A percentile compares a stretch with the other conserved stretches of the same genome.
Evolutionary conservation across 208 protist species (phyloP).

Genomic region (Crithidia brevicula): DNA sequence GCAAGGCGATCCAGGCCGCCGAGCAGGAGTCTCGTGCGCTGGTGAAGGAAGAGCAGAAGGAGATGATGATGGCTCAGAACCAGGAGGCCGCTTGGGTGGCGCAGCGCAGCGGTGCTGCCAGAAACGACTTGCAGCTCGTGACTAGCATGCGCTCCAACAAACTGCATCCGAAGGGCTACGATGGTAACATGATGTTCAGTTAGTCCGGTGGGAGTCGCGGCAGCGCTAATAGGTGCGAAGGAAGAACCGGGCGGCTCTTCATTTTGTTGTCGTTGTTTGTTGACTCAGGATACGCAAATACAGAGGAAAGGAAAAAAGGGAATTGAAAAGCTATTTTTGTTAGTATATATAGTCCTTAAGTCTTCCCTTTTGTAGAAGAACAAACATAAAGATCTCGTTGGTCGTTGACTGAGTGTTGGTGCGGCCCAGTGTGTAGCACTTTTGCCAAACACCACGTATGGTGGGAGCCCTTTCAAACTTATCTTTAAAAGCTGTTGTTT

Average conservation of each 20-base stretch:
- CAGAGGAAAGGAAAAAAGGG: no score
- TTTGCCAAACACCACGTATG: no score
- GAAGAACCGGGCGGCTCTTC: no score
- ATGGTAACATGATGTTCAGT: conserved; percentile 77
- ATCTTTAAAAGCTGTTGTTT: neutral
- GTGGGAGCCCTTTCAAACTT: neutral
- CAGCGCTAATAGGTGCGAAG: neutral
- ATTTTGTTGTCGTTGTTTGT: no score
- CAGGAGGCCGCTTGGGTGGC: conserved; percentile 46
- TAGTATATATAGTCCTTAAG: no score
- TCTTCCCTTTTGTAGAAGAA: no score
- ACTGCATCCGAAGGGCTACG: conserved; percentile 91
- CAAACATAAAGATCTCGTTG: no score
- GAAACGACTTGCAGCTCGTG: conserved; percentile 60
- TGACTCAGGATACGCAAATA: no score
- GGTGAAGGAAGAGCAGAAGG: conserved; percentile 66
- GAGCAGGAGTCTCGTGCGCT: conserved; percentile 65
- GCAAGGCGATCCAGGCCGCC: conserved; percentile 56
- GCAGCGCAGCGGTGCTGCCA: conserved; percentile 47
- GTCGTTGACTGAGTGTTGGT: no score
- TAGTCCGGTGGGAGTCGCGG: conserved; percentile 16
- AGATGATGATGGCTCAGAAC: conserved; percentile 58
- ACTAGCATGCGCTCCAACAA: conserved; percentile 82
- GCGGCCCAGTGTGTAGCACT: no score
- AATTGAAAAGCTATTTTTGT: no score